These are phyloP conservation scores for Rosa lucieae DNA, from an alignment of 306 rosid species.

Conservation along the genomic window DNA sequence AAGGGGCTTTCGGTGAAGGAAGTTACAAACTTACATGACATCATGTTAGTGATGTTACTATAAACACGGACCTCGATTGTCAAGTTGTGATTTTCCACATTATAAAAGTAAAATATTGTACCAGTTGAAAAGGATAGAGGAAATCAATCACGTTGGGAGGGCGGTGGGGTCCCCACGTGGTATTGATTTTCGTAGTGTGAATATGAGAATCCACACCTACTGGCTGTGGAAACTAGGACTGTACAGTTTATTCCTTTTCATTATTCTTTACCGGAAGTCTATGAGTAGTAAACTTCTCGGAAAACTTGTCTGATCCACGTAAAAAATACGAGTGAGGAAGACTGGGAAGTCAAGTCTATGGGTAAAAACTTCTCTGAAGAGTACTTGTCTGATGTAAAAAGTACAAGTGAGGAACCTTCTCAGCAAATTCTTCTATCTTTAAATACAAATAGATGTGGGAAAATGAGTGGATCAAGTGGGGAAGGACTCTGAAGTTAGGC, in stretches of 20 bases:
- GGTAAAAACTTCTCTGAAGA: background rate
- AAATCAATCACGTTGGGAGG: background rate
- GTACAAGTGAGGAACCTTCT: background rate
- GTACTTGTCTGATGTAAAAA: background rate
- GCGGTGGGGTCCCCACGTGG: background rate
- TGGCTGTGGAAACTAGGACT: conserved; percentile 3
- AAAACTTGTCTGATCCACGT: background rate
- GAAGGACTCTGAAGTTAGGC: background rate
- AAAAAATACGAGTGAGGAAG: background rate
- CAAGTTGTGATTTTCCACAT: background rate
- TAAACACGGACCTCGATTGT: background rate
- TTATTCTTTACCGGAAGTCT: background rate
- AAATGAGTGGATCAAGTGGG: background rate
- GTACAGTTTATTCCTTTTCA: background rate
- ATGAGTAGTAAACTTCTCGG: background rate
- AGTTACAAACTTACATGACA: background rate
- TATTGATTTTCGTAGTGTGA: background rate
- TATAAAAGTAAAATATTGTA: background rate
- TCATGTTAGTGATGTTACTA: background rate
- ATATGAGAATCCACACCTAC: background rate
- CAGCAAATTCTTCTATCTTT: background rate
- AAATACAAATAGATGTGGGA: background rate
- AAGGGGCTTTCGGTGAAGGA: too few species aligned
- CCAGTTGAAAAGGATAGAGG: background rate
- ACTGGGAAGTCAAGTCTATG: too few species aligned